Base-by-base conservation (phyloP, 371 early-diverging fungal genomes). In the Dichotomocladium elegans region DNA sequence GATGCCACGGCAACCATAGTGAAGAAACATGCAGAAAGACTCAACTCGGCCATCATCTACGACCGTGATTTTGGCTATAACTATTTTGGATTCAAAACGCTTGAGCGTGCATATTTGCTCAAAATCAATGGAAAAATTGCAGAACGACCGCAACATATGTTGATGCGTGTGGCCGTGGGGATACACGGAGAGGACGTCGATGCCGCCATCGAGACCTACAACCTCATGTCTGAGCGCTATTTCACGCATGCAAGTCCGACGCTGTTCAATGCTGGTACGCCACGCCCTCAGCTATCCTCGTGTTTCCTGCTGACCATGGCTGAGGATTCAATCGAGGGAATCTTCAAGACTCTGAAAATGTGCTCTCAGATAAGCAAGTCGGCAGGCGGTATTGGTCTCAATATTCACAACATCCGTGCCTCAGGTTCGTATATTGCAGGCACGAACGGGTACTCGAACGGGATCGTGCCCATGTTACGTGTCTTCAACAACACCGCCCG, bases 241-340 rank as follows among this genome's bases (percentile, higher is more conserved):
- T 99, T 98, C 66, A 99, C 98, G 2, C 99, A 99, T 70, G 99
- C 98, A 17, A 96, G 97, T 17, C 99, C 99, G 2, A 99, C 99
- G 10, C 83, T 99, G 29, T 99, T 99, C 82, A 99, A 99, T 70
- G 92, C 99, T 47, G 98, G 99, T 49, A 98, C 98, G 4, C 94
- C 93, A 17, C 83, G 85, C 21, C 94, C 98, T 27, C 99, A 99
- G 66, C 70, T 99, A 46, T 96, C 97, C 1, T 86, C 87, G 48
- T 99, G 99, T 74, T 99, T 98, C 80, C 72, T 99, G 51, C 66
- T 99, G 27, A 86, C 95, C 26, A 98, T 98, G 91, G 83, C 87
- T 63, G 96, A 94, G 58, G 97, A 98, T 66, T 60, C 61, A 53
- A 98, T 99, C 57, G 96, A 96, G 66, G 99, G 99, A 29, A 98